phyloP scores from a whole-genome alignment of 345 rosid species.

The Rhizophora apiculata region DNA sequence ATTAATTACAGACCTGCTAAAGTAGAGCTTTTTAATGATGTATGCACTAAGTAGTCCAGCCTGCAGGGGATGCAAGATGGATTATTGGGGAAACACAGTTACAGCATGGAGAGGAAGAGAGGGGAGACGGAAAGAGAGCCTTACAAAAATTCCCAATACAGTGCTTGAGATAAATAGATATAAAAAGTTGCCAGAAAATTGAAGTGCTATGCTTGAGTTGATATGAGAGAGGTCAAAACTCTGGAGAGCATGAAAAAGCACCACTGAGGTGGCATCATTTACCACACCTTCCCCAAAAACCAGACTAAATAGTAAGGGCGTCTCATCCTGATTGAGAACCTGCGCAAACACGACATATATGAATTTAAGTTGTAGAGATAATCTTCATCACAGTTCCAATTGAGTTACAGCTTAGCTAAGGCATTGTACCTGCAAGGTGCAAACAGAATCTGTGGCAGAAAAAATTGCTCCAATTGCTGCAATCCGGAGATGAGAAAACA shows the following conservation, averaged over 20 bases:
- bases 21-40: conserved; percentile 74
- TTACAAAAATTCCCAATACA: conserved; percentile 66
- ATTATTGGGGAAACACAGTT: not conserved
- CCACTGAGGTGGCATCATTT: conserved; percentile 95
- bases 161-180: conserved; percentile 79
- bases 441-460: conserved; percentile 97
- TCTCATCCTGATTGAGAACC: conserved; percentile 95
- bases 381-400: conserved; percentile 10
- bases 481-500: conserved; percentile 13
- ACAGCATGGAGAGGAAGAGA: not conserved
- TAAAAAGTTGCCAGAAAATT: conserved; percentile 70
- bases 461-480: conserved; percentile 97
- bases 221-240: conserved; percentile 72
- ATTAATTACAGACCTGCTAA: conserved; percentile 64
- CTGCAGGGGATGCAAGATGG: conserved; percentile 39
- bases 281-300: conserved; percentile 99
- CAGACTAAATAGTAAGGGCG: conserved; percentile 79
- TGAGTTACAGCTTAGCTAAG: not conserved
- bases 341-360: conserved; percentile 22
- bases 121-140: conserved; percentile 12
- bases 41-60: conserved; percentile 88
- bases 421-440: conserved; percentile 79
- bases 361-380: not conserved
- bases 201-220: conserved; percentile 44
- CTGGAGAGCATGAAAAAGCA: conserved; percentile 91